Evolutionary conservation across 306 rosid genomes (phyloP), one percentile per base, ranked within the genome.

Genomic region (Cucurbita argyrosperma): DNA sequence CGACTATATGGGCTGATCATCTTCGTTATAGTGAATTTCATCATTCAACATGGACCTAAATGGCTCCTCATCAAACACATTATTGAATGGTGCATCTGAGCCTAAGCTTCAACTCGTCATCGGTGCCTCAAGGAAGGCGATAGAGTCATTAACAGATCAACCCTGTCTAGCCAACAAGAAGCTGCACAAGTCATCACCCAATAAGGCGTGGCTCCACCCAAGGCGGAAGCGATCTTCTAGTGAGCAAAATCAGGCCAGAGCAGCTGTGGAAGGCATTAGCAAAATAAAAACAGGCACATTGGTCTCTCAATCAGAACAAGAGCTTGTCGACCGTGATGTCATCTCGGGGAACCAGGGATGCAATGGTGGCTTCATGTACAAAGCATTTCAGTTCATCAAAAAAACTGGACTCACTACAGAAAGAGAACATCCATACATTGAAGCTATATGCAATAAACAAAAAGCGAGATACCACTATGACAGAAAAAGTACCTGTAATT

Each of bases 251-350:
- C 93, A 8, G 88, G 81, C 98, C 96, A 93, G 78, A 61, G 91
- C 92, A 78, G 93, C 93, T 42, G 90, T 90, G 14, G 96, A 93
- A 89, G 90, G 89, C 72, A 79, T 90, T 80, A 79, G 82, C 77
- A 7, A 90, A 76, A 87, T 92, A 73, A 83, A 86, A 82, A 81
- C 85, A 18, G 90, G 89, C 9, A 83, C 82, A 16, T 76, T 92
- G 77, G 62, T 83, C 42, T 80, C 92, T 71, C 79, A 88, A 12
- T 87, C 96, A 30, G 91, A 88, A 76, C 90, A 90, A 79, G 84
- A 92, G 83, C 89, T 89, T 49, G 46, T 87, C 77, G 96, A 90
- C 79, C 86, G 89, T n/a, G 85, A 93, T 65, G 75, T 67, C 12
- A 47, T 5, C 26, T 42, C 76, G 4, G 89, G 86, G 49, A 85